Percentiles rank a stretch among this genome's conserved stretches.
These are phyloP conservation scores for Alternaria angustiovoidea DNA, from an alignment of 2,329 filamentous ascomycete species.

Conservation along the genomic window DNA sequence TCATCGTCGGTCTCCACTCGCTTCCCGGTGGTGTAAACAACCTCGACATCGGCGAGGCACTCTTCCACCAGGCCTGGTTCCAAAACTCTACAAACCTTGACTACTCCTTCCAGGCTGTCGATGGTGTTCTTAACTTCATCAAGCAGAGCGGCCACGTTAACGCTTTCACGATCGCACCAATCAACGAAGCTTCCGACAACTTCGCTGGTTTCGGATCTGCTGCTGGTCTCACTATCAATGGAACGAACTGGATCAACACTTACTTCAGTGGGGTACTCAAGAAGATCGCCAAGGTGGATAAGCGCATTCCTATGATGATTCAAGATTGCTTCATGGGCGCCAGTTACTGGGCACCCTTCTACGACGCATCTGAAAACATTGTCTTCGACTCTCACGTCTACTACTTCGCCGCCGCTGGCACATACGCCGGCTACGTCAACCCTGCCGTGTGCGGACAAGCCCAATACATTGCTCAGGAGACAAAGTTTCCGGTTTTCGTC, in stretches of 20 bases:
- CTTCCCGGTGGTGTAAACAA: constrained; percentile 45
- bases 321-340: constrained; percentile 29
- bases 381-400: constrained; percentile 37
- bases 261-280: constrained; percentile 38
- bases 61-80: constrained; percentile 47
- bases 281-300: constrained; percentile 23
- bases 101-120: constrained; percentile 45
- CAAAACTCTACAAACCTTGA: constrained; percentile 46
- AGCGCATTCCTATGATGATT: constrained; percentile 26
- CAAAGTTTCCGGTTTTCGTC: constrained; percentile 15
- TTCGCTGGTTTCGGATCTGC: constrained; percentile 44
- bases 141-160: constrained; percentile 30
- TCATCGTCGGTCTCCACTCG: constrained; percentile 48
- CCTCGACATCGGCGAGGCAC: constrained; percentile 21
- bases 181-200: constrained; percentile 52
- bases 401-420: constrained; percentile 28
- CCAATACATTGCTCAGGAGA: neutral
- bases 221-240: constrained; percentile 40
- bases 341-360: constrained; percentile 25
- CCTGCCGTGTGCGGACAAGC: neutral
- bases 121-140: constrained; percentile 45
- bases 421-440: neutral
- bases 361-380: constrained; percentile 19
- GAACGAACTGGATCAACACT: constrained; percentile 42
- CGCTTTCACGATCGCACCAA: constrained; percentile 47